A percentile compares a stretch with the other conserved stretches of the same genome.
Conservation (phyloP, 1,284 basidiomycete species). For the Boletus semigastroideus region DNA sequence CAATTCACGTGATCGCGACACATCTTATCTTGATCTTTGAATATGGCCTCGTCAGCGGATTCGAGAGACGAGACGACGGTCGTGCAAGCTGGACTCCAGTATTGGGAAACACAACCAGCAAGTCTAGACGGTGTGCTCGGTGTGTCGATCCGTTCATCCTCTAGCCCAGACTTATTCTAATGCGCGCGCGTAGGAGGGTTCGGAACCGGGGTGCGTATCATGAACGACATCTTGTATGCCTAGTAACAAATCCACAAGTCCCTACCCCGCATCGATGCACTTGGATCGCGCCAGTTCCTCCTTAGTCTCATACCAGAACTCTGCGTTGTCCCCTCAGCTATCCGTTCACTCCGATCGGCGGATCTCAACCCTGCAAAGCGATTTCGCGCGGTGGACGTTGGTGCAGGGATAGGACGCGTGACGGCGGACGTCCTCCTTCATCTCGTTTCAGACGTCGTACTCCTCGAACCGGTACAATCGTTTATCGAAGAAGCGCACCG, state of each 20-base stretch:
- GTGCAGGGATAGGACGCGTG: slow-evolving; percentile 89
- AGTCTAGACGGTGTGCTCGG: slow-evolving; percentile 72
- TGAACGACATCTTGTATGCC: background rate
- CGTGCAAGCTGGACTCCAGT: slow-evolving; percentile 67
- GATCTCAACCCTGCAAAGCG: slow-evolving; percentile 30
- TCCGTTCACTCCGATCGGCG: slow-evolving; percentile 21
- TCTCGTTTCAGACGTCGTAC: slow-evolving; percentile 80
- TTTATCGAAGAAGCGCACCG: slow-evolving; percentile 74
- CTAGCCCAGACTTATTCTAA: no score
- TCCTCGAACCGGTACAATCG: slow-evolving; percentile 81
- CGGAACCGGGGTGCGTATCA: slow-evolving; percentile 59
- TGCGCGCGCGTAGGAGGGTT: slow-evolving; percentile 56
- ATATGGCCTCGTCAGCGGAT: slow-evolving; percentile 16
- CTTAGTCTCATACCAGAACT: slow-evolving; percentile 79
- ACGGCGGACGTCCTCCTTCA: slow-evolving; percentile 83
- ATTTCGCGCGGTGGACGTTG: slow-evolving; percentile 83
- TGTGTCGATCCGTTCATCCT: slow-evolving; percentile 22
- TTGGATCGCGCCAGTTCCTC: slow-evolving; percentile 85
- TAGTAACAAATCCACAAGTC: slow-evolving; percentile 47
- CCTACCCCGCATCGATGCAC: slow-evolving; percentile 83
- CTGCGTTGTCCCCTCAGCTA: slow-evolving; percentile 69
- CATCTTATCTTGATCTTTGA: background rate
- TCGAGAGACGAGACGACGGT: slow-evolving; percentile 42
- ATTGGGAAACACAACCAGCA: slow-evolving; percentile 76
- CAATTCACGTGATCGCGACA: no score